Percentiles rank a stretch among this genome's conserved stretches.
These are phyloP conservation scores for Boletus hoseneyae DNA, from an alignment of 1,284 basidiomycete species.

Conservation along the genomic window DNA sequence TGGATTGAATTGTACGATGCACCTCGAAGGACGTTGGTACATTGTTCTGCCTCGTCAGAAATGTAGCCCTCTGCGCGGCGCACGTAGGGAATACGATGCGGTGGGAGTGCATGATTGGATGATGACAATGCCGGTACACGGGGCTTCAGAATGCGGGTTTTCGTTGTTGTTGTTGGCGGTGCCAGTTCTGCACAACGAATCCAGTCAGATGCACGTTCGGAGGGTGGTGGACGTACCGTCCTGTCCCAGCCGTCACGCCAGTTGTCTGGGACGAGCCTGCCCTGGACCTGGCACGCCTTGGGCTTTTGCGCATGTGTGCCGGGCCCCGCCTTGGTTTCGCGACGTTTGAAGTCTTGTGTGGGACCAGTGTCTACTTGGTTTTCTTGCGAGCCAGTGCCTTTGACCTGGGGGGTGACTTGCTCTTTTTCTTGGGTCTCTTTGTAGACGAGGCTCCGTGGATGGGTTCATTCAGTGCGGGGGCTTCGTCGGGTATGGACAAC, in stretches of 20 bases:
- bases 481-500: too few species aligned
- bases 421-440: too few species aligned
- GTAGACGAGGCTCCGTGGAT: too few species aligned
- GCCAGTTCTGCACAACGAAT: constrained; percentile 10
- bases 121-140: constrained; percentile 10
- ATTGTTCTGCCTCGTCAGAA: constrained; percentile 32
- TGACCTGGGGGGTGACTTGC: too few species aligned
- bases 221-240: constrained; percentile 18
- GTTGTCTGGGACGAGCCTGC: too few species aligned
- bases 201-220: not conserved
- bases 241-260: constrained; percentile 15
- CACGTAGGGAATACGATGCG: constrained; percentile 24
- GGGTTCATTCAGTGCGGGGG: too few species aligned
- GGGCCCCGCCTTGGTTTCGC: too few species aligned
- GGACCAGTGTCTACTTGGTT: too few species aligned
- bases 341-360: too few species aligned
- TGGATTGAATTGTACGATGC: not conserved
- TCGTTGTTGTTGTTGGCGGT: constrained; percentile 17
- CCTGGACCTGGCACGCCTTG: too few species aligned
- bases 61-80: constrained; percentile 46
- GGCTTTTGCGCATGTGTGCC: too few species aligned
- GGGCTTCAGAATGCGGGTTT: constrained; percentile 7
- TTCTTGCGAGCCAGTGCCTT: too few species aligned
- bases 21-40: constrained; percentile 24
- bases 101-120: constrained; percentile 17